Evolutionary conservation across 306 rosid species (phyloP), one percentile per base, ranked within the genome.

Genomic region (Acacia melanoxylon): DNA sequence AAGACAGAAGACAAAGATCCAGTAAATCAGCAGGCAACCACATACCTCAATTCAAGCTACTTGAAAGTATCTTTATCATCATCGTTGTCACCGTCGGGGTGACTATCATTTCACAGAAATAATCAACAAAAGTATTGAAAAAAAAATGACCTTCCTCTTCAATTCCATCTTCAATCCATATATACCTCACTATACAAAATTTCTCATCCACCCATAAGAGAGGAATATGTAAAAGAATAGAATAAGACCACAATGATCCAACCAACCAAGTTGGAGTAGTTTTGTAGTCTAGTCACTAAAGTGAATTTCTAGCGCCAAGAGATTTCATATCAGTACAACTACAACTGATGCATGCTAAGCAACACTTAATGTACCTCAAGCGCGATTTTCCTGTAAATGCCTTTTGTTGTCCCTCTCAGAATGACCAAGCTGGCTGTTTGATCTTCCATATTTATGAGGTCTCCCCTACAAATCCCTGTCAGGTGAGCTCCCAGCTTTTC

Each of bases 401-500:
- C 91, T 87, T 87, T 89, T 87, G 81, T 74, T 85, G 61, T 93
- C 97, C 88, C 94, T 87, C 80, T 89, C 95, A 13, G 82, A 29
- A 78, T 91, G 89, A 76, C 93, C 84, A 67, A 79, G 85, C 45
- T 90, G 89, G 49, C 87, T 71, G 78, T 76, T 82, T 52, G 82
- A 78, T 87, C 91, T 79, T 91, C 93, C 25, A 44, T 52, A 41
- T 85, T 87, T 82, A 76, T 89, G 78, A 37, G 78, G 88, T 83
- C 90, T 91, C 84, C 93, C 91, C 76, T 94, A 92, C 31, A 45
- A 72, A 19, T 37, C 73, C 45, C 86, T 79, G 51, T 86, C 90
- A 41, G 81, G 90, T 9, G 96, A 92, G 85, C 89, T 92, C 79
- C 87, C 93, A 25, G 89, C 90, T 88, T 89, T 96, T 73, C 97